Evolutionary conservation across 306 rosid species (phyloP), one percentile per base, ranked within the genome.

Genomic region (Lathyrus oleraceus): DNA sequence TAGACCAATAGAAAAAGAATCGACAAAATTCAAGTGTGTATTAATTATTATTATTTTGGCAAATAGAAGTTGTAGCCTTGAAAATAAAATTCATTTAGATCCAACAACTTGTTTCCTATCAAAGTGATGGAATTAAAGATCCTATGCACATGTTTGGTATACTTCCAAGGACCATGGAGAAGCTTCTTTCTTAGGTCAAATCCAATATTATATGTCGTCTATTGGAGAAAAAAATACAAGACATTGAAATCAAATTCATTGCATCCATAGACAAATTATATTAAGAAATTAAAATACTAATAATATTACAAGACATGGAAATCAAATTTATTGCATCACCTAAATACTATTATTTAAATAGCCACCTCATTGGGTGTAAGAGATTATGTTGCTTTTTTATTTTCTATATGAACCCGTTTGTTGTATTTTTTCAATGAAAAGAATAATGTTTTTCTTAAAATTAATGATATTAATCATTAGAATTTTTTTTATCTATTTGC

Each of bases 101-200:
- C 16, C 14, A 60, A 32, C 42, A 58, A 58, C 63, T 60, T 8
- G 5, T 60, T 35, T 60, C 43, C 6, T 23, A 23, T 54, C 61
- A 54, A 23, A 54, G 61, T 54, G 36, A 54, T 59, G 44, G 7
- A 56, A 19, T 19, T 51, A 51, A 51, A 51, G 65, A 65, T 42
- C 71, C 49, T 72, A 59, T 53, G 64, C 43, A 71, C 2, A 8
- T 72, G 68, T 66, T 71, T 39, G 64, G 71, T 28, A 27, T 36
- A 30, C 53, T 79, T 70, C 65, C 71, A 60, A 65, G 58, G 72
- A 61, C 68, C 27, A 13, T 1, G 77, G 80, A 69, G 71, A 63
- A 45, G 40, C 61, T 69, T 42, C 56, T 64, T 71, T 28, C 69
- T 78, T 45, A 23, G 61, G 73, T 63, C 73, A 71, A 80, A 62